phyloP scores from a whole-genome alignment of 2,329 filamentous ascomycete species.

The Ophiognomonia clavigignenti-juglandacearum region DNA sequence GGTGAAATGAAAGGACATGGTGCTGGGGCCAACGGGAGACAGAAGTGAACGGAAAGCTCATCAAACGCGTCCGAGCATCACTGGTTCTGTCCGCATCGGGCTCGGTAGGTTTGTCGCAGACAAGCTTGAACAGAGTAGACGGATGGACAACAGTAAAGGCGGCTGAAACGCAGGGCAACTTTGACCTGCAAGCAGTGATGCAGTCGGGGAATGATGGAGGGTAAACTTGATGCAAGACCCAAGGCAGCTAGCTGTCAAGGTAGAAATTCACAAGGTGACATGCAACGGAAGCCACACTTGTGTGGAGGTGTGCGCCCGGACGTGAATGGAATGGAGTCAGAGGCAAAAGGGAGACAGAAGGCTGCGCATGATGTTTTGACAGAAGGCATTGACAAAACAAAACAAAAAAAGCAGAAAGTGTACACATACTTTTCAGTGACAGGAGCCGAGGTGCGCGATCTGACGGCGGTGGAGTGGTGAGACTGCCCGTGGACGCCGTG shows the following conservation, averaged over 20 bases:
- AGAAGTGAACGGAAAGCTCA: neutral
- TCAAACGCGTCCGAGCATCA: neutral
- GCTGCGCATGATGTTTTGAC: constrained; percentile 4
- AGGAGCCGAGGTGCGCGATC: constrained; percentile 42
- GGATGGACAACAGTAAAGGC: neutral
- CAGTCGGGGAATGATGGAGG: too few relatives aligned
- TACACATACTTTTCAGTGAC: constrained; percentile 51
- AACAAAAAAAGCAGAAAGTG: constrained; percentile 8
- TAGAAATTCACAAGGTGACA: too few relatives aligned
- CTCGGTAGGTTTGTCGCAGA: too few relatives aligned
- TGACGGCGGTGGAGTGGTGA: constrained; percentile 29
- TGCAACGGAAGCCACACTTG: too few relatives aligned
- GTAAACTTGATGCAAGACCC: too few relatives aligned
- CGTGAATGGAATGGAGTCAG: too few relatives aligned
- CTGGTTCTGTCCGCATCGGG: too few relatives aligned
- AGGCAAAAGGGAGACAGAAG: constrained; percentile 6
- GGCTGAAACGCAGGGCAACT: neutral
- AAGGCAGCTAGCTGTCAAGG: too few relatives aligned
- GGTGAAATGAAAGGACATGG: constrained; percentile 11
- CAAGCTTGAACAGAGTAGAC: too few relatives aligned
- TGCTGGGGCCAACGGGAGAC: constrained; percentile 1
- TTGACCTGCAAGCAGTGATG: neutral
- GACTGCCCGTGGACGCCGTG: too few relatives aligned
- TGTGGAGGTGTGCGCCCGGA: too few relatives aligned
- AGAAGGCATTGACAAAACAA: constrained; percentile 3